A percentile compares a stretch with the other conserved stretches of the same genome.
These are phyloP conservation scores for Torulaspora delbrueckii DNA, from an alignment of 805 yeast species.

Conservation along the genomic window DNA sequence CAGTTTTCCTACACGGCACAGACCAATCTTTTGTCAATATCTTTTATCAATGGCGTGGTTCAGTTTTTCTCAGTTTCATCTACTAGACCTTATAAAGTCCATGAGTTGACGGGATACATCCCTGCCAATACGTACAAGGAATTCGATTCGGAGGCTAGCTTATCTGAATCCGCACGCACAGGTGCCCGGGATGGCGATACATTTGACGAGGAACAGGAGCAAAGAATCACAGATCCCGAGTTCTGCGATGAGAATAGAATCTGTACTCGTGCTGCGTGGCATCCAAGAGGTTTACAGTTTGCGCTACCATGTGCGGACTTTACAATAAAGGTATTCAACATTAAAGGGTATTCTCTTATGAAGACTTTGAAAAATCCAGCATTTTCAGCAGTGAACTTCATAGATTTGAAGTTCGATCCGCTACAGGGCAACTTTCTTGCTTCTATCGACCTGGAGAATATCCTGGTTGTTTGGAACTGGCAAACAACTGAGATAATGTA, in stretches of 20 bases:
- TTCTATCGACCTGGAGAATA: conserved; percentile 48
- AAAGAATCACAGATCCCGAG: conserved; percentile 32
- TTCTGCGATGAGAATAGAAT: conserved; percentile 39
- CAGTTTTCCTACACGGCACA: conserved; percentile 52
- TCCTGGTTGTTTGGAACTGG: conserved; percentile 54
- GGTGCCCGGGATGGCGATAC: conserved; percentile 37
- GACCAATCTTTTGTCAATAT: conserved; percentile 53
- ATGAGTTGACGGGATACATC: conserved; percentile 41
- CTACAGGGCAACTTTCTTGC: conserved; percentile 54
- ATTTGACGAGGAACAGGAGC: conserved; percentile 35
- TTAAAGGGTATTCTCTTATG: conserved; percentile 25
- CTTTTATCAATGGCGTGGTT: conserved; percentile 56
- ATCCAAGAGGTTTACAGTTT: conserved; percentile 59
- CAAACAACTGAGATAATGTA: conserved; percentile 33
- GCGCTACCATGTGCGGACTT: conserved; percentile 57
- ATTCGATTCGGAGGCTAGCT: conserved; percentile 22
- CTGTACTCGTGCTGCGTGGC: conserved; percentile 62
- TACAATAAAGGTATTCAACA: conserved; percentile 42
- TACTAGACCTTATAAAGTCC: conserved; percentile 48
- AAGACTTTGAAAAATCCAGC: conserved; percentile 20
- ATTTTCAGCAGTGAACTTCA: conserved; percentile 31
- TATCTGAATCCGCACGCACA: background rate
- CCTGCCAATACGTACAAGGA: conserved; percentile 30
- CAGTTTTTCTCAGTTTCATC: conserved; percentile 49
- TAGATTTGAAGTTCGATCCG: conserved; percentile 58